These are phyloP conservation scores for Trichoderma oligosporum DNA, from an alignment of 2,329 filamentous ascomycete genomes.

Conservation along the genomic window DNA sequence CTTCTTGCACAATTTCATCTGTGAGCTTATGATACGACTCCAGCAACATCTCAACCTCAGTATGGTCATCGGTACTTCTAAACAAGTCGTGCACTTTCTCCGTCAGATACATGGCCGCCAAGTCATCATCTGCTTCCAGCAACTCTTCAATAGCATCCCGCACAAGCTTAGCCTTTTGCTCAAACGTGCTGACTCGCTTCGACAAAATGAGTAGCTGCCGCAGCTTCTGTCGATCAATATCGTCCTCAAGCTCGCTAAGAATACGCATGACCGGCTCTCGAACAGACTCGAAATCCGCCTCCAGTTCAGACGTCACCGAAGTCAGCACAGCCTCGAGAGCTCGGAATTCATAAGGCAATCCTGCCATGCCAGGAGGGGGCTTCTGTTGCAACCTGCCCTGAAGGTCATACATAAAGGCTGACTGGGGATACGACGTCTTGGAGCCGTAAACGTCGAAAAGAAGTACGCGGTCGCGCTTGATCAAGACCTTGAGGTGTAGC, in stretches of 20 bases:
- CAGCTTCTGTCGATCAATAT: constrained; percentile 92
- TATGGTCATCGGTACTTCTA: constrained; percentile 80
- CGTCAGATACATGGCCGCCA: constrained; percentile 91
- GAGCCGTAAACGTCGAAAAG: constrained; percentile 96
- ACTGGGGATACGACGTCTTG: constrained; percentile 91
- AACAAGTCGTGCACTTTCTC: constrained; percentile 74
- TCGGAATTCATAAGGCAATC: constrained; percentile 90
- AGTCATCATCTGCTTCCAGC: constrained; percentile 91
- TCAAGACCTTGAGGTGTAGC: constrained; percentile 90
- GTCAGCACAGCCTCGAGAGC: constrained; percentile 93
- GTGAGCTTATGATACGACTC: constrained; percentile 98
- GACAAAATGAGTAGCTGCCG: constrained; percentile 87
- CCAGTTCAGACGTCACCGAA: constrained; percentile 84
- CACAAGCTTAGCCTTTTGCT: constrained; percentile 92
- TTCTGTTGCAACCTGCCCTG: constrained; percentile 89
- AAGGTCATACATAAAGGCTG: constrained; percentile 95
- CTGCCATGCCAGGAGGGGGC: constrained; percentile 48
- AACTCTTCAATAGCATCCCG: constrained; percentile 93
- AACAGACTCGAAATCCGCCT: constrained; percentile 91
- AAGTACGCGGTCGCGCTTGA: constrained; percentile 90
- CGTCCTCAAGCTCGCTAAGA: constrained; percentile 85
- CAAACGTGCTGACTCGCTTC: constrained; percentile 93
- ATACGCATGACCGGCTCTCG: constrained; percentile 88
- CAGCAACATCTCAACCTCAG: constrained; percentile 92
- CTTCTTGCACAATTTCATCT: constrained; percentile 95